Evolutionary conservation across 2,329 filamentous ascomycete species (phyloP), one percentile per base, ranked within the genome.

Genomic region (Fusarium chaquense): DNA sequence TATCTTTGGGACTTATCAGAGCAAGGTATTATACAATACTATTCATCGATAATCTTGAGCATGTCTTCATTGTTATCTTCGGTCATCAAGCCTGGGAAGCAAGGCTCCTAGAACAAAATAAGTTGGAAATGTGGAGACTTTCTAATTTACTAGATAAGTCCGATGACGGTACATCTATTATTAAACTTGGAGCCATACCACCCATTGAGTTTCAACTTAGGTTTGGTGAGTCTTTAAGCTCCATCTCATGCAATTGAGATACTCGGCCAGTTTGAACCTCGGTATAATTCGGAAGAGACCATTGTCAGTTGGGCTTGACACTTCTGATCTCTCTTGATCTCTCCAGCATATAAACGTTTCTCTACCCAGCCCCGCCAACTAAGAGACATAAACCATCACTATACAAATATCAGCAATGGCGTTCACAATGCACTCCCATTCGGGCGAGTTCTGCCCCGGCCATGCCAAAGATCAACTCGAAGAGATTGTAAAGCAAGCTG

Each of bases 391-490:
- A 28, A 20, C 30, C 10, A 41, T 35, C 49, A 41, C 24, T 52
- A 22, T 32, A 22, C 13, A 46, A 56, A 36, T 20, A 41, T 46
- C 32, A 35, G 28, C 40, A 54, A 98, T 98, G 96, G 94, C 95
- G 3, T 97, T 97, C 83, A 97, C 96, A 6, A 97, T 98, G 84
- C 96, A 99, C 81, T 97, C 93, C 77, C 96, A 99, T 82, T 98
- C 96, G 38, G 96, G 96, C 69, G 93, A 99, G 79, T 99, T 99
- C 84, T 99, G 96, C 83, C 90, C 90, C 12, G 89, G 91, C 73
- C 96, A 99, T 83, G 96, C 96, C 52, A 89, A 91, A 77, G 89
- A 97, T 78, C 86, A 89, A 22, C 87, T 99, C 12, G 95, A 98
- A 79, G 90, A 93, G 70, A 88, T 98, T 50, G 84, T 98, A 73